A percentile compares a stretch with the other conserved stretches of the same genome.
These are phyloP conservation scores for Megacollybia marginata DNA, from an alignment of 768 basidiomycete species.

Conservation along the genomic window DNA sequence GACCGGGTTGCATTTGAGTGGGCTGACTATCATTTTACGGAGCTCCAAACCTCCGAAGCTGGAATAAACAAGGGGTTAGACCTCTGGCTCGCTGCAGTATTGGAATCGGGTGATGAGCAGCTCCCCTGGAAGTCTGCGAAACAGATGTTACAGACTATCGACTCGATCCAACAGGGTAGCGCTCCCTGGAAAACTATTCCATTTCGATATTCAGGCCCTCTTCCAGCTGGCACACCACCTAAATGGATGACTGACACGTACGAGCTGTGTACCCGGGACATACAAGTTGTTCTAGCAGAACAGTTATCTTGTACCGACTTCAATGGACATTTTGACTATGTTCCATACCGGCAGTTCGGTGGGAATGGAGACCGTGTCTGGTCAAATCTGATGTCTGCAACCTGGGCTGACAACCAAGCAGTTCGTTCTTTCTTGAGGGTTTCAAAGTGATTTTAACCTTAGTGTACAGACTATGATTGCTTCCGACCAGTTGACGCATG, in stretches of 20 bases:
- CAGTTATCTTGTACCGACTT: background rate
- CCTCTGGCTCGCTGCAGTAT: slow-evolving; percentile 15
- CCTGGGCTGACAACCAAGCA: slow-evolving; percentile 9
- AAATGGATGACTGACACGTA: slow-evolving; percentile 22
- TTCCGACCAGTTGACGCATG: background rate
- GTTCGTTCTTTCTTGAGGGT: slow-evolving; percentile 1
- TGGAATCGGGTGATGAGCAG: slow-evolving; percentile 5
- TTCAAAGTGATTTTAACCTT: background rate
- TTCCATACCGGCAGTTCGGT: too few species aligned
- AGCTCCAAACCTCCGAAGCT: slow-evolving; percentile 15
- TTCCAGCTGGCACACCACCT: slow-evolving; percentile 9
- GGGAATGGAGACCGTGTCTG: too few species aligned
- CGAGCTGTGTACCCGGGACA: slow-evolving; percentile 14
- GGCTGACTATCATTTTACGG: slow-evolving; percentile 18
- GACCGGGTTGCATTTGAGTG: slow-evolving; percentile 19
- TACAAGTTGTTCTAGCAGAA: background rate
- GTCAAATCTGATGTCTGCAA: slow-evolving; percentile 6
- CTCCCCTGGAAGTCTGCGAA: slow-evolving; percentile 13
- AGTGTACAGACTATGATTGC: background rate
- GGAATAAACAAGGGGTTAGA: slow-evolving; percentile 15
- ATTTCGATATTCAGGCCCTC: slow-evolving; percentile 14
- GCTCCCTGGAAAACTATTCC: slow-evolving; percentile 14
- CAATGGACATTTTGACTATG: too few species aligned
- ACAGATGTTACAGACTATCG: slow-evolving; percentile 17
- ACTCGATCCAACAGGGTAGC: slow-evolving; percentile 14